A percentile compares a stretch with the other conserved stretches of the same genome.
These are phyloP conservation scores for Digitaria exilis DNA, from an alignment of 202 grass and related monocot genomes.

Conservation along the genomic window DNA sequence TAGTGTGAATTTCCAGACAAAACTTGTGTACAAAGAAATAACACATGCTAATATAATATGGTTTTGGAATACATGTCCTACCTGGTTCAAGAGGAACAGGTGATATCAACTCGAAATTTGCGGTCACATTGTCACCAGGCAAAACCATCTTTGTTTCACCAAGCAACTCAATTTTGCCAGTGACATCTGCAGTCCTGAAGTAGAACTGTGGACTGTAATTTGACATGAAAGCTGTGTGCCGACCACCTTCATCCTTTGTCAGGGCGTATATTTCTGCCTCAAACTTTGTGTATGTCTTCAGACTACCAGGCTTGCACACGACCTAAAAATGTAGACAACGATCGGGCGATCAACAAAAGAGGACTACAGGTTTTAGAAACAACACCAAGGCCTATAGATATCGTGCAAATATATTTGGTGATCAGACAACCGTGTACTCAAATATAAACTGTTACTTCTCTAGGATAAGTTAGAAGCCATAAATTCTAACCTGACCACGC, in stretches of 20 bases:
- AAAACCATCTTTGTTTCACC: conserved; percentile 79
- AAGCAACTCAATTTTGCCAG: conserved; percentile 78
- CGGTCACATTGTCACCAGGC: conserved; percentile 95
- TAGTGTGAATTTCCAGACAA: not conserved
- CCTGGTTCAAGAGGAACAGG: conserved; percentile 90
- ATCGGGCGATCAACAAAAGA: not conserved
- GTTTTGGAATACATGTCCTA: conserved; percentile 2
- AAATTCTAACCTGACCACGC: conserved; percentile 75
- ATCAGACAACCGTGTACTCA: not conserved
- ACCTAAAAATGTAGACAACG: conserved; percentile 53
- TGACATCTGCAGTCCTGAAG: conserved; percentile 96
- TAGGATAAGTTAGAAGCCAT: not conserved
- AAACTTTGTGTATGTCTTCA: conserved; percentile 89
- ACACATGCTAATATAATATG: not conserved
- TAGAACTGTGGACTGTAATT: conserved; percentile 99
- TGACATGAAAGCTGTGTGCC: conserved; percentile 84
- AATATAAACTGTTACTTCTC: not conserved
- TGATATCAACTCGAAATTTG: conserved; percentile 78
- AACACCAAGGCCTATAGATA: not conserved
- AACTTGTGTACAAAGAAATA: not conserved
- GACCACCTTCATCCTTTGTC: conserved; percentile 96
- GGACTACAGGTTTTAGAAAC: not conserved
- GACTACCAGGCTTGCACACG: conserved; percentile 75
- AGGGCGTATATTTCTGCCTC: conserved; percentile 92
- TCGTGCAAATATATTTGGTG: not conserved